Evolutionary conservation across 2,329 filamentous ascomycete genomes (phyloP).

Genomic region (Westerdykella sp.): DNA sequence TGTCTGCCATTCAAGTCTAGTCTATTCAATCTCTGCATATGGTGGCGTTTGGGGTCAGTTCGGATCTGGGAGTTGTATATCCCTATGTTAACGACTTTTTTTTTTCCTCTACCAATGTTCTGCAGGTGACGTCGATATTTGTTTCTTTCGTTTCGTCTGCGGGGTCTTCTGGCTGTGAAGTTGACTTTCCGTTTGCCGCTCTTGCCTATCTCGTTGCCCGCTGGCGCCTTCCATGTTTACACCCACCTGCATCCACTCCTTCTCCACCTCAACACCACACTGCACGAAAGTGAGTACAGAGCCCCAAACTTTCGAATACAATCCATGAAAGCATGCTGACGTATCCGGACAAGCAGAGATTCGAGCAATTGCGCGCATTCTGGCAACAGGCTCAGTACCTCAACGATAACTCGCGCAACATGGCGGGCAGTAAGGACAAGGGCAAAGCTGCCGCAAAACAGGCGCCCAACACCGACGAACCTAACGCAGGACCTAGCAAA

Average conservation of each 20-base stretch:
- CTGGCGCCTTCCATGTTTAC: conserved; percentile 13
- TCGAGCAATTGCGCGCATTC: conserved; percentile 27
- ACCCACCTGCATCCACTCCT: conserved; percentile 6
- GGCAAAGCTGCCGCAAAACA: conserved; percentile 5
- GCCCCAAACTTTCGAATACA: conserved; percentile 1
- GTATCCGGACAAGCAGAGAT: conserved; percentile 27
- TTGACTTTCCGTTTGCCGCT: neutral
- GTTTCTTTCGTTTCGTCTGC: neutral
- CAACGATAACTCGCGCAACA: conserved; percentile 10
- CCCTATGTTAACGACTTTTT: neutral
- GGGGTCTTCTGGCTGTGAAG: neutral
- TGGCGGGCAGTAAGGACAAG: conserved; percentile 26
- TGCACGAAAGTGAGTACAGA: conserved; percentile 13
- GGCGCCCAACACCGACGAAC: conserved; percentile 7
- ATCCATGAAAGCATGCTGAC: conserved; percentile 28
- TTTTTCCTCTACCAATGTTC: neutral
- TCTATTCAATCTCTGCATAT: neutral
- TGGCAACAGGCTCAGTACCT: conserved; percentile 25
- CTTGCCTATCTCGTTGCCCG: too few species aligned
- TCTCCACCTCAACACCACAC: conserved; percentile 4
- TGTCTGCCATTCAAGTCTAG: neutral
- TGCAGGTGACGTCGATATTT: neutral
- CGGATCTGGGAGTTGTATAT: neutral
- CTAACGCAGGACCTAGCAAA: conserved; percentile 12
- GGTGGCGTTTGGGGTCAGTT: neutral